These are phyloP conservation scores for Theileria equi DNA, from an alignment of 169 alveolate species.

Conservation along the genomic window DNA sequence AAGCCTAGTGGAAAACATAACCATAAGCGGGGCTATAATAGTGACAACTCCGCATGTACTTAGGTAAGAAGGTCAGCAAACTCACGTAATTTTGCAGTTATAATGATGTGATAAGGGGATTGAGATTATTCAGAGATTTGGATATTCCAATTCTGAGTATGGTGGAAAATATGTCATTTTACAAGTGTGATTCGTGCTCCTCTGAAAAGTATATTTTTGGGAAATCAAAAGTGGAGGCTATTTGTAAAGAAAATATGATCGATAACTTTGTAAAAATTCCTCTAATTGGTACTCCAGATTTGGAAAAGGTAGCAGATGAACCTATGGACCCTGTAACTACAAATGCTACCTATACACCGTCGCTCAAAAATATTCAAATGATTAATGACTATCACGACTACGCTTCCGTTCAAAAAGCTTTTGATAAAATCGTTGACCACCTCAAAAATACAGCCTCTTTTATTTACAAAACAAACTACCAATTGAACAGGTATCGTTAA, in stretches of 20 bases:
- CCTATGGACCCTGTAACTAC: not conserved
- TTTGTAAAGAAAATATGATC: constrained; percentile 10
- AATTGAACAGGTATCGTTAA: too few relatives aligned
- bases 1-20: constrained; percentile 90
- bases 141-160: constrained; percentile 90
- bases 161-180: constrained; percentile 95
- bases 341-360: too few relatives aligned
- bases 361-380: not conserved
- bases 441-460: too few relatives aligned
- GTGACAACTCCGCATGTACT: constrained; percentile 78
- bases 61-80: constrained; percentile 83
- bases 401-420: not conserved
- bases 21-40: constrained; percentile 78
- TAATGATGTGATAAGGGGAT: constrained; percentile 92
- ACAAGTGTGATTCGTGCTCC: constrained; percentile 74
- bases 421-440: not conserved
- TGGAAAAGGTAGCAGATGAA: not conserved
- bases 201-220: constrained; percentile 32
- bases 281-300: not conserved
- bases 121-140: constrained; percentile 88
- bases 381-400: not conserved
- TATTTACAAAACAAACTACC: too few relatives aligned
- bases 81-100: constrained; percentile 90
- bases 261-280: constrained; percentile 18
- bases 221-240: not conserved